phyloP scores from a whole-genome alignment of 805 yeast genomes.

The Zygosaccharomyces kombuchaensis region DNA sequence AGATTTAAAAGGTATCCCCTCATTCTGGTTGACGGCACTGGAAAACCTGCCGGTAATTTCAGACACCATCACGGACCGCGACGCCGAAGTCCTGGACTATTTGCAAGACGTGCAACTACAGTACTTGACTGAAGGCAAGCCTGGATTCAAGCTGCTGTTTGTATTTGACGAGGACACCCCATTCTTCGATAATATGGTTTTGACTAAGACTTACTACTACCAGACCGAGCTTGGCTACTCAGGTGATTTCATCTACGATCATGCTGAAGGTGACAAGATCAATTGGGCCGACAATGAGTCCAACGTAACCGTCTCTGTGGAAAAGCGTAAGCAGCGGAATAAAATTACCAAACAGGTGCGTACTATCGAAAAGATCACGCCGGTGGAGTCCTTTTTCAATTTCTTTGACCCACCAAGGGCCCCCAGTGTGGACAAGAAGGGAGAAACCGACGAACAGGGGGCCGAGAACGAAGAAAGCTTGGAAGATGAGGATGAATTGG shows the following conservation, averaged over 20 bases:
- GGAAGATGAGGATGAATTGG: constrained; percentile 54
- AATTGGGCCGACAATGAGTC: constrained; percentile 76
- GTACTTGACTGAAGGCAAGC: constrained; percentile 57
- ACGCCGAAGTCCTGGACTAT: constrained; percentile 70
- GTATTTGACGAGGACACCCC: constrained; percentile 69
- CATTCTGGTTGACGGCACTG: constrained; percentile 94
- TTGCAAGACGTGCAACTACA: constrained; percentile 70
- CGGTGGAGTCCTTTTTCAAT: constrained; percentile 92
- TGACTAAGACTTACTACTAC: constrained; percentile 86
- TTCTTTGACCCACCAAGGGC: constrained; percentile 92
- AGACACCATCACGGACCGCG: constrained; percentile 85
- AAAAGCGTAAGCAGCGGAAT: constrained; percentile 95
- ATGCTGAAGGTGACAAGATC: constrained; percentile 83
- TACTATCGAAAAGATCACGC: constrained; percentile 89
- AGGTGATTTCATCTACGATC: constrained; percentile 95
- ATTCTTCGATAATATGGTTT: constrained; percentile 64
- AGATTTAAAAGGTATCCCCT: constrained; percentile 72
- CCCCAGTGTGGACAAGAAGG: constrained; percentile 36
- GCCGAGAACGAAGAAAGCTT: constrained; percentile 52
- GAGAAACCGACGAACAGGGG: constrained; percentile 45
- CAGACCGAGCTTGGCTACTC: constrained; percentile 91
- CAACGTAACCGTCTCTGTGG: constrained; percentile 81
- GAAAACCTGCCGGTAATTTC: constrained; percentile 78
- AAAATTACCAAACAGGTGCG: constrained; percentile 94
- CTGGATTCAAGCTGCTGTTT: constrained; percentile 86